Evolutionary conservation across 768 basidiomycete species (phyloP).

Genomic region (Hypholoma fasciculare): DNA sequence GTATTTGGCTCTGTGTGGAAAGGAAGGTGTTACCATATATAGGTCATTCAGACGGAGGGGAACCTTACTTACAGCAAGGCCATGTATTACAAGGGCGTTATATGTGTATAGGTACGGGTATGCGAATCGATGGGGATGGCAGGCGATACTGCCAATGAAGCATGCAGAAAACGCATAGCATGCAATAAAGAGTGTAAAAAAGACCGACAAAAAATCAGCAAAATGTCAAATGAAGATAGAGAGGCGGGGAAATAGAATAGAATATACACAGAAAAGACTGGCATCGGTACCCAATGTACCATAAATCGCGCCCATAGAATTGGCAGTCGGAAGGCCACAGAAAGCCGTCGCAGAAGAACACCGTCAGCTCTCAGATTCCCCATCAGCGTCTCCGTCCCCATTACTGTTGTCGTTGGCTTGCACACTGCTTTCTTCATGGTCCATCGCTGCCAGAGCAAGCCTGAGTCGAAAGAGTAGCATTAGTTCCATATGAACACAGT

Average conservation of each 20-base stretch:
- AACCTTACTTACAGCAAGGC: too few species aligned
- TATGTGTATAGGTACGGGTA: not conserved
- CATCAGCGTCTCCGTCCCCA: constrained; percentile 2
- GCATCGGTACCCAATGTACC: too few species aligned
- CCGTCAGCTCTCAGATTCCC: not conserved
- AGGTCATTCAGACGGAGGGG: too few species aligned
- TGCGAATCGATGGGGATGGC: not conserved
- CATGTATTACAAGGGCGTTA: not conserved
- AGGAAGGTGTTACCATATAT: too few species aligned
- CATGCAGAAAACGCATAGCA: too few species aligned
- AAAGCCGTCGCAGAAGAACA: not conserved
- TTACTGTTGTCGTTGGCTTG: constrained; percentile 1
- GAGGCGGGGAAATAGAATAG: not conserved
- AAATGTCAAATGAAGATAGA: not conserved
- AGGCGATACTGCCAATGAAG: not conserved
- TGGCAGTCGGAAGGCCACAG: too few species aligned
- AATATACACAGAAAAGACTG: not conserved
- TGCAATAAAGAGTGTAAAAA: too few species aligned
- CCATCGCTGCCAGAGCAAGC: constrained; percentile 20
- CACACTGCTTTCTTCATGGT: constrained; percentile 5
- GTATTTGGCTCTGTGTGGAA: too few species aligned
- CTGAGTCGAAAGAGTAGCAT: constrained; percentile 1
- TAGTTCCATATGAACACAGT: too few species aligned
- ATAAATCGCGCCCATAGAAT: too few species aligned
- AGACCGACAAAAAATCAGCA: not conserved